These are phyloP conservation scores for Mallotus japonicus DNA, from an alignment of 441 rosid genomes.

Conservation along the genomic window DNA sequence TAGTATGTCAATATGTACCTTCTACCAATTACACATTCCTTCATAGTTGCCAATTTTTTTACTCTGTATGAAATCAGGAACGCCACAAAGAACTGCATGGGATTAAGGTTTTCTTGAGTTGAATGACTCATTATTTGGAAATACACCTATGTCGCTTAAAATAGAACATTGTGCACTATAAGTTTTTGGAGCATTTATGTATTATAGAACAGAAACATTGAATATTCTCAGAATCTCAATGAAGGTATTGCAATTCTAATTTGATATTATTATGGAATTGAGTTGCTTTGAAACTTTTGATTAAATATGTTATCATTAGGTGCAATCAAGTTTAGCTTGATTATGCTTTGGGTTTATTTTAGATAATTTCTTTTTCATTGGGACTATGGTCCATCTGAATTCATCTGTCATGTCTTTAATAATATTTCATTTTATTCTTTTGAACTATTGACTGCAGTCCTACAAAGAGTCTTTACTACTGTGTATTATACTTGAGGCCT, in stretches of 20 bases:
- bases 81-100: not conserved
- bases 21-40: not conserved
- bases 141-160: not conserved
- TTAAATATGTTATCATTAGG: not conserved
- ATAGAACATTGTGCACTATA: not conserved
- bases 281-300: not conserved
- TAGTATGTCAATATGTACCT: not conserved
- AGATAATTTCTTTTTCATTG: not conserved
- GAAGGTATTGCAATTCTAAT: not conserved
- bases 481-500: slow-evolving; percentile 87
- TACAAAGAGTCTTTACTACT: slow-evolving; percentile 83
- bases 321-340: not conserved
- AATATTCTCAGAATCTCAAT: not conserved
- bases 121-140: not conserved
- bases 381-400: not conserved
- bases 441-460: slow-evolving; percentile 56
- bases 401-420: not conserved
- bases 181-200: not conserved
- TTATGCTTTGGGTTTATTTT: slow-evolving; percentile 9
- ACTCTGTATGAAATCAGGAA: not conserved
- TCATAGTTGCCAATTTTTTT: not conserved
- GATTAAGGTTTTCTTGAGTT: not conserved
- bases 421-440: not conserved
- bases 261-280: not conserved
- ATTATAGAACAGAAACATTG: too few species aligned